Base-by-base conservation (phyloP, 805 yeast species). In the Debaryomyces tyrocola region DNA sequence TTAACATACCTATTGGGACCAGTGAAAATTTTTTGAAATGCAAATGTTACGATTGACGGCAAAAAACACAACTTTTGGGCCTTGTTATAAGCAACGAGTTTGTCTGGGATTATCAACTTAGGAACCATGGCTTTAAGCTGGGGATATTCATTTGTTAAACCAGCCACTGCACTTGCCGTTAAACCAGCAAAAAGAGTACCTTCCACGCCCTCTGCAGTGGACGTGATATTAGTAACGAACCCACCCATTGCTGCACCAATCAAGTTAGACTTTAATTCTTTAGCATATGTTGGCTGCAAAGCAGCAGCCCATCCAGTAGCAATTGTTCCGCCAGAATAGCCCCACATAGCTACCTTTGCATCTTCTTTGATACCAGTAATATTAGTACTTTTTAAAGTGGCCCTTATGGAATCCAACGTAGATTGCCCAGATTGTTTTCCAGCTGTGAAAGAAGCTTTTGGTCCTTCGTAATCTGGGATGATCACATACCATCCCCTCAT, bases 281-380 rank as follows among this genome's bases (percentile, higher is more conserved):
- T 67, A 4, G 74, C 74, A 46, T 70, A 70, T 1, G 49, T 40
- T 9, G 73, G 73, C 47, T 66, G 72, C 21, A 67, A 50, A 7
- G 64, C 58, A 3, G 69, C 63, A 11, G 73, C 73, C 75, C 75
- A 70, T 6, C 67, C 62, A 14, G 67, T 43, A 11, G 75, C 70
- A 27, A 69, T 47, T 1, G 70, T 57, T 8, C 74, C 75, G n/a
- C 75, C 75, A 4, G 71, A 65, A 43, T 64, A 70, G 0, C 75
- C 75, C 67, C 67, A 67, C 39, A 69, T 27, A 10, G 51, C 53
- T 3, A 58, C 51, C 18, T 53, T 48, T 10, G 64, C 63, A 44
- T 54, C 52, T 4, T 47, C 10, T 2, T 47, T 33, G 10, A 62
- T 28, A 2, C 64, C 63, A 7, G 66, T 60, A 6, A 47, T 27